Conservation (phyloP, 441 rosid species). For the Daphne laureola region DNA sequence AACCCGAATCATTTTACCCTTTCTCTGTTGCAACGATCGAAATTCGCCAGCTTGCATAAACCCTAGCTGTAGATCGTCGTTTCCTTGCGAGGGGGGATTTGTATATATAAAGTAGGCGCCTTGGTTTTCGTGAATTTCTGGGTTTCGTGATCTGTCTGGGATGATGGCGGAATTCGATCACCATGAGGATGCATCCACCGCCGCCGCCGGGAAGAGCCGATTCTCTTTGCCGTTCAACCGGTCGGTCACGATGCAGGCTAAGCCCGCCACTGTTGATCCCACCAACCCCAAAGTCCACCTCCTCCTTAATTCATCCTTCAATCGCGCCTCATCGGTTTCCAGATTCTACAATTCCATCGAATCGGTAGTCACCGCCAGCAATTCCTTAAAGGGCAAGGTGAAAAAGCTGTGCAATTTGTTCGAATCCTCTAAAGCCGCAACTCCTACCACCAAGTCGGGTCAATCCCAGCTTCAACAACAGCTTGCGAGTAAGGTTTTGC, state of each 20-base stretch:
- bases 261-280: constrained; percentile 23
- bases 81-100: not conserved
- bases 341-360: constrained; percentile 48
- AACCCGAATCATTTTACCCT: no score
- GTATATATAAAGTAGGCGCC: not conserved
- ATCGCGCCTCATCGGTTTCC: constrained; percentile 43
- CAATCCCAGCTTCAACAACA: constrained; percentile 18
- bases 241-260: constrained; percentile 47
- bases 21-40: no score
- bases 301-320: constrained; percentile 26
- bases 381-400: constrained; percentile 73
- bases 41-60: not conserved
- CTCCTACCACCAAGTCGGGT: constrained; percentile 1
- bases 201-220: constrained; percentile 28
- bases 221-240: constrained; percentile 36
- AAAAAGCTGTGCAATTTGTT: constrained; percentile 62
- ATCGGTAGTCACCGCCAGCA: constrained; percentile 19
- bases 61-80: not conserved
- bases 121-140: not conserved
- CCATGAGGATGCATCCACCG: constrained; percentile 24
- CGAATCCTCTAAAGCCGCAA: constrained; percentile 39
- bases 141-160: constrained; percentile 24
- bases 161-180: constrained; percentile 48
- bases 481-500: constrained; percentile 11
- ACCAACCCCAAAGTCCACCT: constrained; percentile 23